Evolutionary conservation across 2,329 filamentous ascomycete species (phyloP).

Genomic region (Dothiorella sarmentorum): DNA sequence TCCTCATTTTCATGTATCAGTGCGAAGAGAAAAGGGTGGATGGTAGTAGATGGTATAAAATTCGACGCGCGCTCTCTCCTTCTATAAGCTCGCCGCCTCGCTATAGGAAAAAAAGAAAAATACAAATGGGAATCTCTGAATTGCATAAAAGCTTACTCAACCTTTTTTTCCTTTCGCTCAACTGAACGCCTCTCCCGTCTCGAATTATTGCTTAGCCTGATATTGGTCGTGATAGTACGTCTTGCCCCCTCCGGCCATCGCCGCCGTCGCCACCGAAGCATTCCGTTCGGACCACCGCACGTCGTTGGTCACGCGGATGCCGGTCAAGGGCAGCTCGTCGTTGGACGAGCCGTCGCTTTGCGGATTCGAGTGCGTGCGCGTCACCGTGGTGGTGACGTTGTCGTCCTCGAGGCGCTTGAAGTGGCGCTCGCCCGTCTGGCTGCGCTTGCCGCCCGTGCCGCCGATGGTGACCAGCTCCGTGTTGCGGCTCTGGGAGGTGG

Average conservation of each 20-base stretch:
- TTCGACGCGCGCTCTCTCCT: no score
- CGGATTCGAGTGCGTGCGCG: not conserved
- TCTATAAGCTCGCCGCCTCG: no score
- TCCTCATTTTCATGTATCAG: no score
- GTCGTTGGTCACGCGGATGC: conserved; percentile 10
- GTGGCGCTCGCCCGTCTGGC: conserved; percentile 14
- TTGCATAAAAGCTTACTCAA: no score
- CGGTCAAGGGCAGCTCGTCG: conserved; percentile 6
- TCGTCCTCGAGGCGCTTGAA: conserved; percentile 16
- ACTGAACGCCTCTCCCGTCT: no score
- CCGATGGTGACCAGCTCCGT: conserved; percentile 13
- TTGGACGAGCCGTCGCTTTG: not conserved
- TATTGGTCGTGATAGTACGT: not conserved
- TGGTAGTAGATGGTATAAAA: no score
- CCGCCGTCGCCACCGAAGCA: not conserved
- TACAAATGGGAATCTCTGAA: no score
- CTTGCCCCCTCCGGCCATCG: not conserved
- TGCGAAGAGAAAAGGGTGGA: no score
- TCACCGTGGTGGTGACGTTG: not conserved
- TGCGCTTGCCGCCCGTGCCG: conserved; percentile 2
- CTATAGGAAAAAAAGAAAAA: no score
- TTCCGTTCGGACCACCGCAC: conserved; percentile 7
- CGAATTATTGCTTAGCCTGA: not conserved
- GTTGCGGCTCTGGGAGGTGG: not conserved
- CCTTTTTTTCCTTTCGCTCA: no score